Evolutionary conservation across 805 yeast genomes (phyloP).

Genomic region (Ogataea paraovalis): DNA sequence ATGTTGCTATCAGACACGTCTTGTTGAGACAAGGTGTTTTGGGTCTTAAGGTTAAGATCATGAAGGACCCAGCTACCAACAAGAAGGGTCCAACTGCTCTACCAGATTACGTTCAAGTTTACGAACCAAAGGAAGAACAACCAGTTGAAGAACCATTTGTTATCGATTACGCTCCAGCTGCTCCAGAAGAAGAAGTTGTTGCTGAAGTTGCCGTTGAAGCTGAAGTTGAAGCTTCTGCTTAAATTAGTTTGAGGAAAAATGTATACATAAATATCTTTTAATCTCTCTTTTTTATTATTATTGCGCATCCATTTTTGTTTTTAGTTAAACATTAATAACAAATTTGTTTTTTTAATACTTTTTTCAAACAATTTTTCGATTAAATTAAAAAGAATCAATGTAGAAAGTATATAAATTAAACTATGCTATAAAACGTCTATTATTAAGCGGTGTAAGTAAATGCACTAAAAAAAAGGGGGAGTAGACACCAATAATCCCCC

Average conservation of each 20-base stretch:
- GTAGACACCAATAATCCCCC: neutral
- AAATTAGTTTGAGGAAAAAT: neutral
- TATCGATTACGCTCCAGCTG: slow-evolving; percentile 59
- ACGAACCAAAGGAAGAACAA: slow-evolving; percentile 94
- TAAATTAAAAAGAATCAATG: neutral
- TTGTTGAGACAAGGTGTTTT: slow-evolving; percentile 99
- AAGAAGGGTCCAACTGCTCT: slow-evolving; percentile 83
- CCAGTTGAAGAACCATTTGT: slow-evolving; percentile 75
- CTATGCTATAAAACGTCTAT: no score
- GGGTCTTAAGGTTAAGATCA: slow-evolving; percentile 99
- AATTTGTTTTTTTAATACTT: neutral
- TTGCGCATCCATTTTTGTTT: no score
- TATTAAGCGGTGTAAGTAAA: no score
- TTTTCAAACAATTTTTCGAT: neutral
- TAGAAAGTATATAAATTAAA: no score
- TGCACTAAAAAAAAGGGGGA: no score
- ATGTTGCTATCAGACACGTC: slow-evolving; percentile 98
- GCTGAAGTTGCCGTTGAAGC: slow-evolving; percentile 30
- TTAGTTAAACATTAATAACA: no score
- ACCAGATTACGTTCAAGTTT: slow-evolving; percentile 91
- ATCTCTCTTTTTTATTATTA: neutral
- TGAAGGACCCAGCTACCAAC: slow-evolving; percentile 95
- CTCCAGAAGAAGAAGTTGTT: slow-evolving; percentile 34
- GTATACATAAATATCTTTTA: neutral
- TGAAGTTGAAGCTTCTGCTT: slow-evolving; percentile 16